These are phyloP conservation scores for Daldinia caldariorum DNA, from an alignment of 495 filamentous ascomycete species.

Conservation along the genomic window DNA sequence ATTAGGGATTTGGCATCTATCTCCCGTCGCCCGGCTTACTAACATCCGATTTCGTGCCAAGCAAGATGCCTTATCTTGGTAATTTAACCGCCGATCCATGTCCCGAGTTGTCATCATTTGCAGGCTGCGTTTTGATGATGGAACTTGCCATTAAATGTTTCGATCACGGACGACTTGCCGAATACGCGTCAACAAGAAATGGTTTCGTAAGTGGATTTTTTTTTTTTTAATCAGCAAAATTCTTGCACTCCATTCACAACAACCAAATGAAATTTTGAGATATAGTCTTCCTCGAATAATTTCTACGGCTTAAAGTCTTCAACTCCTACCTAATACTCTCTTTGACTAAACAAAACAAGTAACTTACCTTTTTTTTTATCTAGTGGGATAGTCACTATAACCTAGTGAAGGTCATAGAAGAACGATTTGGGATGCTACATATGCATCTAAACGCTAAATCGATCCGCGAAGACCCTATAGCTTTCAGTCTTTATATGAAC, in stretches of 20 bases:
- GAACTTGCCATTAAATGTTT: conserved; percentile 14
- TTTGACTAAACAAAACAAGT: neutral
- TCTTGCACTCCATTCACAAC: neutral
- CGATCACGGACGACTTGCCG: conserved; percentile 10
- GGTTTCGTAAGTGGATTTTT: conserved; percentile 1
- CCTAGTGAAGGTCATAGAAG: conserved; percentile 3
- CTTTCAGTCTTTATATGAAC: conserved; percentile 16
- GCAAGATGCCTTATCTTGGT: conserved; percentile 5
- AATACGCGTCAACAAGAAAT: neutral
- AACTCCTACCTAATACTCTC: neutral
- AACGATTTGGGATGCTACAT: conserved; percentile 13
- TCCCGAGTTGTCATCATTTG: conserved; percentile 10
- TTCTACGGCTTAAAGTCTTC: neutral
- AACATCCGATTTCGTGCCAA: conserved; percentile 6
- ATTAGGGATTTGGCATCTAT: conserved; percentile 15
- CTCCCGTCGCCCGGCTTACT: conserved; percentile 18
- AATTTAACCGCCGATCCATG: conserved; percentile 9
- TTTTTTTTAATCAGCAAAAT: too few relatives aligned
- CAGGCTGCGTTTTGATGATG: conserved; percentile 14
- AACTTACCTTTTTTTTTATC: neutral
- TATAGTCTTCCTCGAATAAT: neutral
- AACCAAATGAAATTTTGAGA: neutral
- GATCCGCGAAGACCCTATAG: conserved; percentile 12
- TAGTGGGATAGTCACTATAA: conserved; percentile 19
- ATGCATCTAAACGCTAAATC: conserved; percentile 16